Percentiles rank a stretch among this genome's conserved stretches.
Conservation (phyloP, 371 early-diverging fungal genomes). For the Batrachochytrium dendrobatidis region DNA sequence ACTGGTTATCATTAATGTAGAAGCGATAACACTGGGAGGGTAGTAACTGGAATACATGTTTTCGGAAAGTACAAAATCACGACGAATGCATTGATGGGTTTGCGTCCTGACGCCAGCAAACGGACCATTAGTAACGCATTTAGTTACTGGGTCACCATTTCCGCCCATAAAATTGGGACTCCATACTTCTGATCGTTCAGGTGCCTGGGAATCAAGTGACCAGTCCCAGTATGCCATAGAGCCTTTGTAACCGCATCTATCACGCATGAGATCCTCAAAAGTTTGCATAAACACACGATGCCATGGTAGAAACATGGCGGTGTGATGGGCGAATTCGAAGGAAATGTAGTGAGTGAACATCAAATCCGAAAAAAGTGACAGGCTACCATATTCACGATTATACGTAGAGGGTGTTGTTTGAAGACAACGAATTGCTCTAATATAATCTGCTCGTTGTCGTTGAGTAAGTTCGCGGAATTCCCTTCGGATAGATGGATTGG, state of each 20-base stretch:
- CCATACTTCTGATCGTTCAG: constrained; percentile 6
- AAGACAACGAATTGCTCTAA: too few relatives aligned
- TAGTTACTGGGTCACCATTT: background rate
- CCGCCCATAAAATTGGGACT: constrained; percentile 4
- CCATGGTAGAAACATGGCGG: constrained; percentile 28
- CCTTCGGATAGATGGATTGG: background rate
- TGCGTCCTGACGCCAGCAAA: background rate
- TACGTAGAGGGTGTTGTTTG: background rate
- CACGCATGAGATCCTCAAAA: constrained; percentile 14
- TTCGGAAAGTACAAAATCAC: background rate
- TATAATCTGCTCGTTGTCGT: too few relatives aligned
- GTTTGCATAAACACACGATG: constrained; percentile 17
- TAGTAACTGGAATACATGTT: constrained; percentile 25
- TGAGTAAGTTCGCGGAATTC: background rate
- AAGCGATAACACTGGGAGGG: constrained; percentile 24
- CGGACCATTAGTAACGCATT: constrained; percentile 6
- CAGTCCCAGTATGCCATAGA: constrained; percentile 27
- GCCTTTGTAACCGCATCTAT: background rate
- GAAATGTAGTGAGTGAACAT: too few relatives aligned
- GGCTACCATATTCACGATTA: too few relatives aligned
- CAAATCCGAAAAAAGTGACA: too few relatives aligned
- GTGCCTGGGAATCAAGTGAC: constrained; percentile 24
- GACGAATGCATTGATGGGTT: background rate
- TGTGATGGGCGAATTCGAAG: too few relatives aligned
- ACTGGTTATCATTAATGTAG: constrained; percentile 29